Evolutionary conservation across 1,284 basidiomycete genomes (phyloP).

Genomic region (Rhodotorula sp.): DNA sequence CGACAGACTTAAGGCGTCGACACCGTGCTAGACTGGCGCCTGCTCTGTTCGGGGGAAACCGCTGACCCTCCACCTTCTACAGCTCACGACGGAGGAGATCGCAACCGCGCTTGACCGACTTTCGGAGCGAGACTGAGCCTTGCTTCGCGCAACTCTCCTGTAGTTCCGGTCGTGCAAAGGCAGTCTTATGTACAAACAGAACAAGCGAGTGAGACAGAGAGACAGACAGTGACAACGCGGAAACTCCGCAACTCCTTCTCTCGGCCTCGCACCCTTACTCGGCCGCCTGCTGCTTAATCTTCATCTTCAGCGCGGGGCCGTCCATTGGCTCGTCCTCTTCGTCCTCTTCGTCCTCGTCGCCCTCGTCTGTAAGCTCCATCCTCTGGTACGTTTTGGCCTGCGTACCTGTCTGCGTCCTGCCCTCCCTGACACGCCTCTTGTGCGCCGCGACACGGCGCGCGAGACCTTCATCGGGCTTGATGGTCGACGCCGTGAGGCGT

Average conservation of each 20-base stretch:
- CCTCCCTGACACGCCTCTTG: slow-evolving; percentile 12
- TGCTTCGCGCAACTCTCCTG: neutral
- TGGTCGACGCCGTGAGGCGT: neutral
- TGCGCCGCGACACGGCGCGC: slow-evolving; percentile 23
- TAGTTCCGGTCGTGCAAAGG: neutral
- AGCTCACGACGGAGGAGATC: slow-evolving; percentile 66
- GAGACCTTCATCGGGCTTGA: slow-evolving; percentile 15
- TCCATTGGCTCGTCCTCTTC: neutral
- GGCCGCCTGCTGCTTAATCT: neutral
- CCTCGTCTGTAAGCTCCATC: slow-evolving; percentile 22
- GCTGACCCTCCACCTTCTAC: slow-evolving; percentile 37
- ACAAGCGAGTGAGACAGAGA: slow-evolving; percentile 89
- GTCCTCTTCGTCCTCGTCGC: neutral
- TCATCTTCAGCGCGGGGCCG: neutral
- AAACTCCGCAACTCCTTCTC: neutral
- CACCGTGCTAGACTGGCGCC: neutral
- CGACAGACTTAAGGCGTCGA: too few relatives aligned
- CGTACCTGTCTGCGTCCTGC: slow-evolving; percentile 15
- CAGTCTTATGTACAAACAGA: slow-evolving; percentile 53
- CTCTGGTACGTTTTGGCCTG: slow-evolving; percentile 21
- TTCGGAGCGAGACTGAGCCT: neutral
- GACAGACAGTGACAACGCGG: slow-evolving; percentile 55
- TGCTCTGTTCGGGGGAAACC: slow-evolving; percentile 11
- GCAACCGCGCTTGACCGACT: slow-evolving; percentile 52
- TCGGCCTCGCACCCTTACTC: neutral